Percentiles rank a stretch among this genome's conserved stretches.
These are phyloP conservation scores for Misopates orontium DNA, from an alignment of 257 asterid genomes.

Conservation along the genomic window DNA sequence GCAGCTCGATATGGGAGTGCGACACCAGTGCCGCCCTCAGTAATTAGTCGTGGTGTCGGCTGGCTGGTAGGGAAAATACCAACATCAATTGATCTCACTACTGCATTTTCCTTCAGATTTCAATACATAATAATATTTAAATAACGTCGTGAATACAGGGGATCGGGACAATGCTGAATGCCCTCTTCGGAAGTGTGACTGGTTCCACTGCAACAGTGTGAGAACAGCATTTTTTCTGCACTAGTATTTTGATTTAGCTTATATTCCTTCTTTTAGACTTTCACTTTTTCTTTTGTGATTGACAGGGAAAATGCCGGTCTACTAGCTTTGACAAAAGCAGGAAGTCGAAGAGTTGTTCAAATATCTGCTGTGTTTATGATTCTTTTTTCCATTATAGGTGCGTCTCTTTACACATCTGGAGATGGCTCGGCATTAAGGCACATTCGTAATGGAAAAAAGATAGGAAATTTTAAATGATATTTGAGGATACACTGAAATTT, in stretches of 20 bases:
- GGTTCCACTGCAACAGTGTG: slow-evolving; percentile 72
- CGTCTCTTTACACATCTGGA: background rate
- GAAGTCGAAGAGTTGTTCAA: slow-evolving; percentile 81
- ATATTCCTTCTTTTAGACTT: background rate
- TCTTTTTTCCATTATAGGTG: slow-evolving; percentile 70
- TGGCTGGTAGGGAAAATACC: slow-evolving; percentile 61
- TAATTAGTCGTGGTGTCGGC: slow-evolving; percentile 75
- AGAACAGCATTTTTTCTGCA: background rate
- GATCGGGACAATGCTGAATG: slow-evolving; percentile 62
- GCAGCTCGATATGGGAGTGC: slow-evolving; percentile 89
- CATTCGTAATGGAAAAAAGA: too few species aligned
- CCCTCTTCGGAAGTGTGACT: slow-evolving; percentile 63
- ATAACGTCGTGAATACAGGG: slow-evolving; percentile 46
- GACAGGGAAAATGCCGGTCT: slow-evolving; percentile 81
- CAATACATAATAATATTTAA: background rate
- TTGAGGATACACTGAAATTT: background rate
- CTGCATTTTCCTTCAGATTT: background rate
- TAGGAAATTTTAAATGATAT: too few species aligned
- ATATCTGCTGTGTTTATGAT: slow-evolving; percentile 75
- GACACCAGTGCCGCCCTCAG: slow-evolving; percentile 84
- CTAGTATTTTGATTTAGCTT: background rate
- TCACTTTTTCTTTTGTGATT: background rate
- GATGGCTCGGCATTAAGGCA: too few species aligned
- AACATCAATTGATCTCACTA: background rate
- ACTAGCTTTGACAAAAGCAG: slow-evolving; percentile 70